Evolutionary conservation across 2,329 filamentous ascomycete genomes (phyloP), one percentile per base, ranked within the genome.

Genomic region (Phaeosphaeriaceae sp.): DNA sequence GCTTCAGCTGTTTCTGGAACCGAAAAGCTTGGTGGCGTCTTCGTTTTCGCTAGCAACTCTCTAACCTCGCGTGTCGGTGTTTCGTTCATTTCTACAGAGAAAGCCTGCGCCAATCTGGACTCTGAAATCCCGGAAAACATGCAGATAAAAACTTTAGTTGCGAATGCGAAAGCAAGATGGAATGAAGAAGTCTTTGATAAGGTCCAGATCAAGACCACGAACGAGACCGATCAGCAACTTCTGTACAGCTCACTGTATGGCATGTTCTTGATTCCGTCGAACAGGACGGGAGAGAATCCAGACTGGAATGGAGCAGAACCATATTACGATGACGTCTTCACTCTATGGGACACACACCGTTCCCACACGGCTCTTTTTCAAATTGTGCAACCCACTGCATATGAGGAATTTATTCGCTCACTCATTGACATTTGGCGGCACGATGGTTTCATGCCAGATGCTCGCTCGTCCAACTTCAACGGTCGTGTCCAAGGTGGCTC

Each of bases 251-350:
- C 87, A 0, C 71, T 92, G 33, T 91, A 91, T 68, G 88, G 89
- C 64, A 89, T 89, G 85, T 85, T 87, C 57, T 74, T 91, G 11
- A 84, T 91, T 36, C 89, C 89, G 0, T 88, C 88, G 0, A 90
- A 91, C 69, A 86, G 88, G 60, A 91, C 88, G 0, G 88, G 88
- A 0, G 89, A 91, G 70, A 92, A 91, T 58, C 88, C 89, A 0
- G 74, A 82, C 0, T 91, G 89, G 89, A 71, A 78, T 1, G 88
- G 86, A 1, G 66, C 70, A 0, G 89, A 91, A 71, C 89, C 89
- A 1, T 91, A 90, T 67, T 91, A 89, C 67, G 86, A 90, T 57
- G 89, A 91, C 57, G 85, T 89, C 17, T 91, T 90, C 68, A 91
- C 89, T 0, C 83, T 89, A 21, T 91, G 89, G 89, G 78, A 82